Evolutionary conservation across 1,139 yeast genomes (phyloP), one percentile per base, ranked within the genome.

Genomic region (Geotrichum klebahnii): DNA sequence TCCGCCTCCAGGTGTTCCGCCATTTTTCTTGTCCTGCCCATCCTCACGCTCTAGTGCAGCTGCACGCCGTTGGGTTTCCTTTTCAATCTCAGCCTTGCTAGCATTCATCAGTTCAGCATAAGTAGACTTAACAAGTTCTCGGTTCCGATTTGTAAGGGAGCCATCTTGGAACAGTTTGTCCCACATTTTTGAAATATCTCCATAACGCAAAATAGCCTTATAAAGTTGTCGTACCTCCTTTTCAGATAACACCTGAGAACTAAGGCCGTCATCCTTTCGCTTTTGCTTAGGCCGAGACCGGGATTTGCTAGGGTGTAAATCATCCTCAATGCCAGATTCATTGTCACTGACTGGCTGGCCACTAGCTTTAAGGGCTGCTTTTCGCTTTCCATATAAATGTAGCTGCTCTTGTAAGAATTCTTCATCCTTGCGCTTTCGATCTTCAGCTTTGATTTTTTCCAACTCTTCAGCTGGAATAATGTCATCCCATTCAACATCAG

Each of bases 401-500:
- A 92, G 82, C 67, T 94, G 97, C 60, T 90, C 94, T 62, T 88
- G 82, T 55, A 92, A 76, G 65, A 81, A 90, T 56, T 79, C 84
- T 57, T 92, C 97, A 59, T 92, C 97, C 41, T 83, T 80, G 50
- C 86, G 79, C 65, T 81, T 82, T 73, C 84, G 84, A 63, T 92
- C 98, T 54, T 89, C 96, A 56, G 86, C 96, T 66, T 94, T 92
- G 62, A 94, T 76, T 65, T 86, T 86, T 52, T 81, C 78, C 55
- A 94, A 75, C 67, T 94, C 98, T 47, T 88, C 96, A 57, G 88
- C 94, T 0, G 99, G 99, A 61, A 94, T 94, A 60, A 94, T 94
- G 67, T 94, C 99, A 70, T 94, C 98, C 99, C 99, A 94, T 59
- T 89, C 95, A 53, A 92, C 89, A 67, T 94, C 97, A 0, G 98